Percentiles rank a stretch among this genome's conserved stretches.
Conservation (phyloP, 139 green algal genomes). For the Chlamydomonas eustigma region DNA sequence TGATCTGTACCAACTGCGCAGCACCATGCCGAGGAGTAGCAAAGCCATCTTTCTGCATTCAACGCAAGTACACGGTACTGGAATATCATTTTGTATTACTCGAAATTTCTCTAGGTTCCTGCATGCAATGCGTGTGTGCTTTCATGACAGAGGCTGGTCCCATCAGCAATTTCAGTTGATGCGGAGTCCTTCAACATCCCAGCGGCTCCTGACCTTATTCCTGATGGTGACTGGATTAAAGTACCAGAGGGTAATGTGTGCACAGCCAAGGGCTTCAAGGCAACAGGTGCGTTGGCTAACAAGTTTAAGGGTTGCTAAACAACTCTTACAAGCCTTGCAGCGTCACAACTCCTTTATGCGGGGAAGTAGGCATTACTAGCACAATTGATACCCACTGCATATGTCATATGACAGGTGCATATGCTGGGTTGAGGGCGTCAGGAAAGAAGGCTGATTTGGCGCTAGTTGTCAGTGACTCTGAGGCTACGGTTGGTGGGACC, state of each 20-base stretch:
- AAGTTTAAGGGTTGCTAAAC: too few relatives aligned
- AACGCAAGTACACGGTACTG: too few relatives aligned
- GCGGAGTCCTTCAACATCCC: conserved; percentile 69
- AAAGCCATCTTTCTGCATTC: too few relatives aligned
- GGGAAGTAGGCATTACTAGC: background rate
- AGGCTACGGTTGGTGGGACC: conserved; percentile 70
- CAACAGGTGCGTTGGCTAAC: too few relatives aligned
- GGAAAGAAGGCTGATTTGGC: conserved; percentile 89
- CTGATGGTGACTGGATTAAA: conserved; percentile 82
- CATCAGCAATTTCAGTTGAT: conserved; percentile 27
- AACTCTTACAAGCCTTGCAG: too few relatives aligned
- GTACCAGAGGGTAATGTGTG: conserved; percentile 69
- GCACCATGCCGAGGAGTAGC: too few relatives aligned
- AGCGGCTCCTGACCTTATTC: conserved; percentile 83
- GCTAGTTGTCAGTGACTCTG: conserved; percentile 77
- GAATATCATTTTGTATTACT: too few relatives aligned
- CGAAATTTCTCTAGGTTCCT: too few relatives aligned
- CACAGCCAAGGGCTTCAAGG: conserved; percentile 89
- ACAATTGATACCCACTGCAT: too few relatives aligned
- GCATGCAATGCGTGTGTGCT: background rate
- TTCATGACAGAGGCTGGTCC: background rate
- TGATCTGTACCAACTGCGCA: too few relatives aligned
- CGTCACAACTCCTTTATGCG: background rate
- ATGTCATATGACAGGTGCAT: conserved; percentile 68
- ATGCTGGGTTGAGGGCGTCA: conserved; percentile 70